Conservation (phyloP, 257 asterid species). For the Fraxinus americana region DNA sequence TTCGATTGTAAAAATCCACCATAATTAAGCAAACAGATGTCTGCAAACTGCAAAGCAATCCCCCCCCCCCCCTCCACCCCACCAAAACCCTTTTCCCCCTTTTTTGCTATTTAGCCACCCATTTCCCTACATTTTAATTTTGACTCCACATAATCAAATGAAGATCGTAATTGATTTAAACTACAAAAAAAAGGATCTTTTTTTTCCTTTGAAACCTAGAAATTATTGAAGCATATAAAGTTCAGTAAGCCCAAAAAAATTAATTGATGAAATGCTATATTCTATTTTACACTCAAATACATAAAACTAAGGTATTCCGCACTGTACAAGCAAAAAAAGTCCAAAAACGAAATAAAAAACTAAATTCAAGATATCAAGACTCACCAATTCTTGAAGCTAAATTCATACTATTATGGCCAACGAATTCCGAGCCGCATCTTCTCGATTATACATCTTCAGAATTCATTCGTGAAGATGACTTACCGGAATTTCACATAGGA, state of each 20-base stretch:
- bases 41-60: neutral
- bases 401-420: neutral
- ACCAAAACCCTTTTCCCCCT: neutral
- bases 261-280: neutral
- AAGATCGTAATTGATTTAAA: too few relatives aligned
- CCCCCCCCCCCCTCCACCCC: neutral
- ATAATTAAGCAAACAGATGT: neutral
- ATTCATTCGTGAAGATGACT: constrained; percentile 1
- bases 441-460: neutral
- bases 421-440: neutral
- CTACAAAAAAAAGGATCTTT: too few relatives aligned
- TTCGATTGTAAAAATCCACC: neutral
- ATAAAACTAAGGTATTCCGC: neutral
- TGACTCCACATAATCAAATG: neutral
- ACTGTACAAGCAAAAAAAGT: neutral
- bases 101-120: neutral
- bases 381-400: constrained; percentile 18
- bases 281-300: neutral
- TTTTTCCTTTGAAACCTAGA: neutral
- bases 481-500: neutral
- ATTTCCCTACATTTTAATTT: neutral
- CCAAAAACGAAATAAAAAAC: constrained; percentile 10
- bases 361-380: constrained; percentile 15
- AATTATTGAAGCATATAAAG: neutral
- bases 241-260: neutral